Evolutionary conservation across 169 alveolate genomes (phyloP), one percentile per base, ranked within the genome.

Genomic region (Eimeria falciformis): DNA sequence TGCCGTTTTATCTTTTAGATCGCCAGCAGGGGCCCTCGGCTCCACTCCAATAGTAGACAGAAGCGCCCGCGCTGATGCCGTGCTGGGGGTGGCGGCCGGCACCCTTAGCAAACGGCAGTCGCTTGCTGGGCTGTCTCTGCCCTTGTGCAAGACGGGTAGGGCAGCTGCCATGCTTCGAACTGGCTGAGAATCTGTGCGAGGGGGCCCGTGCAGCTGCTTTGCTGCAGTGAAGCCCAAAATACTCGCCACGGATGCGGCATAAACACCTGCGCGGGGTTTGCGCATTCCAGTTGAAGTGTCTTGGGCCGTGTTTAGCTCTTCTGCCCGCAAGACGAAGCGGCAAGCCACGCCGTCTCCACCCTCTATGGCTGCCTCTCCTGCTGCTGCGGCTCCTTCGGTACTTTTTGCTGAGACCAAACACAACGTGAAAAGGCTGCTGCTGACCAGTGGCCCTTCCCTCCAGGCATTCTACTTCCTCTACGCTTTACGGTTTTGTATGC

Each of bases 311-410:
- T 14, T 2, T 43, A 75, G 85, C 85, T 75, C 66, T 40, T 75
- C 85, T 21, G 85, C 66, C 4, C 43, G 40, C 25, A 75, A 65
- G 29, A 75, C 6, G 62, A 75, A 75, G 25, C 85, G 85, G 7
- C 23, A n/a, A 5, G 85, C 85, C 29, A 25, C 23, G 7, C 66
- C 85, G 6, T 75, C 85, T 21, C 46, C 85, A 4, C 66, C 85
- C 33, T 75, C 85, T 43, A 75, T n/a, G n/a, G 85, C 11, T 12
- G 85, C 66, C 37, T 43, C 65, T 12, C 66, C 85, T 14, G 33
- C 65, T 45, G 85, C 85, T 46, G 66, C 85, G 21, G 85, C 85
- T 21, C 66, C 85, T 45, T 46, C 85, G n/a, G 85, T 47, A 75
- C 65, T 45, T 29, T 23, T 4, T 45, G 43, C 1, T 29, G 66